Conservation (phyloP, 805 yeast genomes). For the Starmera dryadoides region DNA sequence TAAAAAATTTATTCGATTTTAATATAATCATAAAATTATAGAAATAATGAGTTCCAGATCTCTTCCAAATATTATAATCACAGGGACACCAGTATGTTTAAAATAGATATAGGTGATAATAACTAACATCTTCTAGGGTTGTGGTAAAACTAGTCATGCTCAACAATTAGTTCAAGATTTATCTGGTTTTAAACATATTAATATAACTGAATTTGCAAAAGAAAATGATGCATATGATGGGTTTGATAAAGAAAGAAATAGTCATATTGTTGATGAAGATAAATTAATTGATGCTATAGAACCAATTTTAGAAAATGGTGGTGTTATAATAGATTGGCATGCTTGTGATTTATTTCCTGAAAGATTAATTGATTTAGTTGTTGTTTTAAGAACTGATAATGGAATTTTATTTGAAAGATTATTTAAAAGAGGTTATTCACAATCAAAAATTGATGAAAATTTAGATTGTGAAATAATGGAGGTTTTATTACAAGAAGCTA, state of each 20-base stretch:
- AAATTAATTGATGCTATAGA: conserved; percentile 76
- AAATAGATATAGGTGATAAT: conserved; percentile 9
- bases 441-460: conserved; percentile 81
- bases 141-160: conserved; percentile 80
- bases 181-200: conserved; percentile 41
- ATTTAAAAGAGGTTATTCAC: conserved; percentile 67
- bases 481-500: conserved; percentile 79
- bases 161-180: conserved; percentile 46
- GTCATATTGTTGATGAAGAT: conserved; percentile 90
- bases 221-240: conserved; percentile 72
- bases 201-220: conserved; percentile 78
- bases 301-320: conserved; percentile 76
- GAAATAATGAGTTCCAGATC: conserved; percentile 8
- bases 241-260: conserved; percentile 77
- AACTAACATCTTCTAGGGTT: conserved; percentile 32
- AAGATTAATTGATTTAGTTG: conserved; percentile 83
- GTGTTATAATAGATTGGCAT: conserved; percentile 92
- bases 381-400: conserved; percentile 79
- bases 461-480: conserved; percentile 97
- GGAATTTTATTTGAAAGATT: conserved; percentile 68
- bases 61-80: conserved; percentile 71
- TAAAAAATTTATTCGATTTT: no score
- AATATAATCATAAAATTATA: background rate
- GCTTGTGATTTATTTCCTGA: conserved; percentile 95
- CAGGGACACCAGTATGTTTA: conserved; percentile 80